Conservation (phyloP, 805 yeast genomes). For the Sporopachydermia lactativora region DNA sequence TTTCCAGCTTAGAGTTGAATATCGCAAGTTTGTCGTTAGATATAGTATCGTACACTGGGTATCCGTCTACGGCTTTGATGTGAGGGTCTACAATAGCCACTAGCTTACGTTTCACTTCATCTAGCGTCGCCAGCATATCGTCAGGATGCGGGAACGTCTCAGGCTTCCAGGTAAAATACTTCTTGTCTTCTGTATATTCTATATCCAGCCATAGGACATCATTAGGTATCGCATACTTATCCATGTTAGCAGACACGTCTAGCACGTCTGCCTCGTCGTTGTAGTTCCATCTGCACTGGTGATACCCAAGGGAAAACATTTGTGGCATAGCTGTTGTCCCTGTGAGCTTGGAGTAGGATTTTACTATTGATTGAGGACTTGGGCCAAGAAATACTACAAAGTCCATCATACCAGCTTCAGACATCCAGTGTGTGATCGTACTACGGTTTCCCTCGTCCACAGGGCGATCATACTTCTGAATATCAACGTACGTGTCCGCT, state of each 20-base stretch:
- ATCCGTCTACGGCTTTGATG: constrained; percentile 43
- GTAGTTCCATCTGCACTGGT: constrained; percentile 97
- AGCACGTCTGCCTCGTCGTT: constrained; percentile 77
- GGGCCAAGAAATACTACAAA: constrained; percentile 51
- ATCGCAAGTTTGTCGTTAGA: constrained; percentile 31
- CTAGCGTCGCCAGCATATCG: constrained; percentile 50
- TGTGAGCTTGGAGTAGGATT: constrained; percentile 51
- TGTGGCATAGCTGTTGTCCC: constrained; percentile 69
- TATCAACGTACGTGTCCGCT: constrained; percentile 86
- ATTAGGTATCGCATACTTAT: constrained; percentile 60
- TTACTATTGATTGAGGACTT: constrained; percentile 38
- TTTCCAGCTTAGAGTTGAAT: constrained; percentile 28
- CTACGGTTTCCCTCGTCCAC: constrained; percentile 9
- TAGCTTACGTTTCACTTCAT: constrained; percentile 60
- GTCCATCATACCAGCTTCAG: constrained; percentile 80
- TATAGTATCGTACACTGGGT: constrained; percentile 45
- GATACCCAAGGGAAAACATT: constrained; percentile 72
- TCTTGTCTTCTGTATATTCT: constrained; percentile 76
- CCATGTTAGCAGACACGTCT: constrained; percentile 57
- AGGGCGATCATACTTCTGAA: constrained; percentile 26
- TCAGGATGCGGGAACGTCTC: constrained; percentile 63
- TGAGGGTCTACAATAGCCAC: constrained; percentile 90
- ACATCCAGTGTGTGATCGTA: constrained; percentile 75
- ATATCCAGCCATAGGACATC: constrained; percentile 93
- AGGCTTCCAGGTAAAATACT: constrained; percentile 85